phyloP scores from a whole-genome alignment of 306 rosid genomes.

The Abrus precatorius region DNA sequence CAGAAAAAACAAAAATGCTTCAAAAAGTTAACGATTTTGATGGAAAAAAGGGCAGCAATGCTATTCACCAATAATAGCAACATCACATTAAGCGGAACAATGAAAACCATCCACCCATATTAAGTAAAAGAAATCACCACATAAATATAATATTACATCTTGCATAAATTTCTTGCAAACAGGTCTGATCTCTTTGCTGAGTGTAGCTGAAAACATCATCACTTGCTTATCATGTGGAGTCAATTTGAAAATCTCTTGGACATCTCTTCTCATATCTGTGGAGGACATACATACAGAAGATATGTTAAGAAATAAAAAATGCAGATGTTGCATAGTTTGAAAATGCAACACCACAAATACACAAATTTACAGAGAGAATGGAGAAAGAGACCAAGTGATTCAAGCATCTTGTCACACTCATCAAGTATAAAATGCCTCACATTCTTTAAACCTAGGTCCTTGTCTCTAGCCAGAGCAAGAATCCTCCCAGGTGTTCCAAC shows the following conservation, averaged over 20 bases:
- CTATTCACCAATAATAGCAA: neutral
- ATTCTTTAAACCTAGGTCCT: conserved; percentile 79
- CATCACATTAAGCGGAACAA: neutral
- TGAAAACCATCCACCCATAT: neutral
- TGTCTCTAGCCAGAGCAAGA: conserved; percentile 72
- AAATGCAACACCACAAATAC: neutral
- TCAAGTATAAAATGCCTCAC: conserved; percentile 85
- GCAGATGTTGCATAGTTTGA: neutral
- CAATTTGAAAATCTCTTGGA: conserved; percentile 76
- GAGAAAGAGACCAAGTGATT: conserved; percentile 71
- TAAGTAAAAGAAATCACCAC: conserved; percentile 17
- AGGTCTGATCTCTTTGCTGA: conserved; percentile 81
- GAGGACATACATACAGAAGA: conserved; percentile 23
- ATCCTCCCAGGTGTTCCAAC: conserved; percentile 90
- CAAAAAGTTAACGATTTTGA: neutral
- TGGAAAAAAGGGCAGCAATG: neutral
- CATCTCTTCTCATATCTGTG: conserved; percentile 81
- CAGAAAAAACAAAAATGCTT: neutral
- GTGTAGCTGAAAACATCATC: conserved; percentile 88
- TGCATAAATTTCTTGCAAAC: conserved; percentile 92
- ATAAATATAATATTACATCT: conserved; percentile 65
- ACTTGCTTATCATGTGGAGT: conserved; percentile 90
- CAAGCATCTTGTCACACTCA: conserved; percentile 88
- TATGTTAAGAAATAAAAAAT: conserved; percentile 19
- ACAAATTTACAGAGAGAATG: neutral